These are phyloP conservation scores for Furcasterigmium sp. DNA, from an alignment of 2,329 filamentous ascomycete genomes.

Conservation along the genomic window DNA sequence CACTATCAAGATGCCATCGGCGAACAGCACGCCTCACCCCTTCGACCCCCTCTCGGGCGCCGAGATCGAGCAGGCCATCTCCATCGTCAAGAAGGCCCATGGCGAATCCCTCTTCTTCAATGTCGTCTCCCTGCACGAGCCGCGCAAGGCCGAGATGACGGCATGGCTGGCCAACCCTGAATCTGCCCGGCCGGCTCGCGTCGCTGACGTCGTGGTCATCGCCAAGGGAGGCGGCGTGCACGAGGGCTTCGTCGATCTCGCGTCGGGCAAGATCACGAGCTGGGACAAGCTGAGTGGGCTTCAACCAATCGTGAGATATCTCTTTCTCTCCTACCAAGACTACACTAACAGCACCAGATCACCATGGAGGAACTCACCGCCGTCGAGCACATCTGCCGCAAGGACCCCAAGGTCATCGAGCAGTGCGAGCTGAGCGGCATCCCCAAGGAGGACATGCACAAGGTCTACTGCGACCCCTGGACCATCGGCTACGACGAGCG, in stretches of 20 bases:
- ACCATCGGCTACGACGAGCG: conserved; percentile 93
- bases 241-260: conserved; percentile 75
- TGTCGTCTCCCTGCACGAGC: conserved; percentile 78
- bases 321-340: neutral
- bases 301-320: conserved; percentile 65
- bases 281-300: conserved; percentile 74
- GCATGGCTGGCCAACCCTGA: conserved; percentile 68
- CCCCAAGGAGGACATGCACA: conserved; percentile 79
- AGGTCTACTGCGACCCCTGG: conserved; percentile 95
- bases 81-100: conserved; percentile 64
- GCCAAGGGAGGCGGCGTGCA: conserved; percentile 73
- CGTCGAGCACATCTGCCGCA: conserved; percentile 71
- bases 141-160: conserved; percentile 78
- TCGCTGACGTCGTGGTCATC: conserved; percentile 82
- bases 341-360: conserved; percentile 45
- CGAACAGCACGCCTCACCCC: conserved; percentile 46
- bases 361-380: conserved; percentile 85
- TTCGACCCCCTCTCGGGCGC: conserved; percentile 68
- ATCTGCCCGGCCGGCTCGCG: conserved; percentile 56
- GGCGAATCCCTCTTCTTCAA: conserved; percentile 72
- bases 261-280: conserved; percentile 57
- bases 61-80: conserved; percentile 70
- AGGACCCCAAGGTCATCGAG: conserved; percentile 82
- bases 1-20: neutral
- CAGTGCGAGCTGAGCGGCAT: conserved; percentile 83